A percentile compares a stretch with the other conserved stretches of the same genome.
Evolutionary conservation across 306 rosid species (phyloP).

Genomic region (Fragaria ananassa): DNA sequence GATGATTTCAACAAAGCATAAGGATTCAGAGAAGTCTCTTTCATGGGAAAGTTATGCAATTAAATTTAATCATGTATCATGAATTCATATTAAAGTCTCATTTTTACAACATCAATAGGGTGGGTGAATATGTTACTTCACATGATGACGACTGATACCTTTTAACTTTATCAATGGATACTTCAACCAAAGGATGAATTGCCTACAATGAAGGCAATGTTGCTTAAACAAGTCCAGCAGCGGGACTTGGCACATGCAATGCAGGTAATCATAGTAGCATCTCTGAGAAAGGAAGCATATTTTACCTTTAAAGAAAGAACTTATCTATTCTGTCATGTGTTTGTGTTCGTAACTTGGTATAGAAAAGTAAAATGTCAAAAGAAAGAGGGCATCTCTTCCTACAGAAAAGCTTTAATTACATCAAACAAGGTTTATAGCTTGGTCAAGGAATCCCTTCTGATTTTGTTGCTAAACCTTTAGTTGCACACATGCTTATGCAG

Average conservation of each 20-base stretch:
- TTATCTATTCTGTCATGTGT: neutral
- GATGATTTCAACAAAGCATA: neutral
- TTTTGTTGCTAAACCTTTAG: neutral
- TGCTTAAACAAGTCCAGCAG: neutral
- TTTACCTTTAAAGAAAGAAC: conserved; percentile 4
- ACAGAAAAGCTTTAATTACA: neutral
- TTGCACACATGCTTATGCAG: neutral
- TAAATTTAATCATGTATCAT: neutral
- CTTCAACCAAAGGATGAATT: neutral
- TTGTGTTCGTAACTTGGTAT: neutral
- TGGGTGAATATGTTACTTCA: neutral
- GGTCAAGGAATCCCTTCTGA: neutral
- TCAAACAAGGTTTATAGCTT: neutral
- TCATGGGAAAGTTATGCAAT: neutral
- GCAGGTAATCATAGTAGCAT: neutral
- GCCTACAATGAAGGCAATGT: neutral
- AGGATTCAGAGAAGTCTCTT: neutral
- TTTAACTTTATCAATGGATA: neutral
- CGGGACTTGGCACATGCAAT: conserved; percentile 3
- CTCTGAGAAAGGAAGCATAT: neutral
- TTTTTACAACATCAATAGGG: neutral
- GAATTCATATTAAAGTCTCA: neutral
- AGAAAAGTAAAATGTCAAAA: conserved; percentile 2
- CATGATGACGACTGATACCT: neutral
- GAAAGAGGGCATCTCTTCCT: neutral